Percentiles rank a stretch among this genome's conserved stretches.
These are phyloP conservation scores for Geotrichum reessii DNA, from an alignment of 1,139 yeast genomes.

Conservation along the genomic window DNA sequence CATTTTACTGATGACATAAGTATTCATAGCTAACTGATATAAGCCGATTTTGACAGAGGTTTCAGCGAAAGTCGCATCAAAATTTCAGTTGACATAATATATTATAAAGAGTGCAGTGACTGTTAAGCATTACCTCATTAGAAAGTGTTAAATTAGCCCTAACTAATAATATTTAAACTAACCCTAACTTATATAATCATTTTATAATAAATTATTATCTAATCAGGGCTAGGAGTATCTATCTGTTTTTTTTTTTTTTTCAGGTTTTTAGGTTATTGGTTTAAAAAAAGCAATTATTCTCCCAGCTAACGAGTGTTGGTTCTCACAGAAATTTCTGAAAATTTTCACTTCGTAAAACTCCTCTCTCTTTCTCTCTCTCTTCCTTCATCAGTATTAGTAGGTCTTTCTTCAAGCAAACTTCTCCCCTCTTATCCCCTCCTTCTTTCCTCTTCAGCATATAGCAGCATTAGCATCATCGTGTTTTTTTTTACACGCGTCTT, in stretches of 20 bases:
- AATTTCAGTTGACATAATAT: not conserved
- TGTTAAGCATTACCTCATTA: not conserved
- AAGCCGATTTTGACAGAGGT: not conserved
- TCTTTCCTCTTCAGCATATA: not conserved
- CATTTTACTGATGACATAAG: not conserved
- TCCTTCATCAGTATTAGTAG: not conserved
- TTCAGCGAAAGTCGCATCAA: not conserved
- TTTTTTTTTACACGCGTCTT: not conserved
- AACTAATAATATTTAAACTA: not conserved
- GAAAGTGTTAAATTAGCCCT: not conserved
- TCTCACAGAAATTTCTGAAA: not conserved
- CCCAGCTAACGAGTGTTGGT: not conserved
- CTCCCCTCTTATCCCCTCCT: too few species aligned
- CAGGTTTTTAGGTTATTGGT: not conserved
- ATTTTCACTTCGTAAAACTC: conserved; percentile 1
- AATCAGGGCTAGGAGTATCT: not conserved
- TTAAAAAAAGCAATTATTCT: not conserved
- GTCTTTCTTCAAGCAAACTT: not conserved
- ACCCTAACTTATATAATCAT: not conserved
- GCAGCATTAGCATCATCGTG: not conserved
- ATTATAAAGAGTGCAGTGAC: not conserved
- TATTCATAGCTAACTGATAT: not conserved
- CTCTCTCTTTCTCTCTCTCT: conserved; percentile 1
- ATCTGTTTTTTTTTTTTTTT: too few species aligned
- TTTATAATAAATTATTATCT: not conserved